These are phyloP conservation scores for Penicillium psychrofluorescens DNA, from an alignment of 495 filamentous ascomycete species.

Conservation along the genomic window DNA sequence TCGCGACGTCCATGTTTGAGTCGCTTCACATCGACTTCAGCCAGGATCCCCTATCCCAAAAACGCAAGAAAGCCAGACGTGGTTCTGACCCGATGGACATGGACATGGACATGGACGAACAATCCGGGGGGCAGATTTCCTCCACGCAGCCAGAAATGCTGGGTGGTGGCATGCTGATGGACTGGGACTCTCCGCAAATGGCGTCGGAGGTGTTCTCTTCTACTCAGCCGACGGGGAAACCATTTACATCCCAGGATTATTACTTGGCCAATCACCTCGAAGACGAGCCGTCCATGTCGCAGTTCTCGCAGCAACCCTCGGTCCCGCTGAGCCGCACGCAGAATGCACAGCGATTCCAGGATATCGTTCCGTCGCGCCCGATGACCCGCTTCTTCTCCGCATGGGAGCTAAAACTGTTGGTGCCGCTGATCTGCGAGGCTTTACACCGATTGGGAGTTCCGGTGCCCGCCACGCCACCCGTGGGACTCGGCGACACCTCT, in stretches of 20 bases:
- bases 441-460: conserved; percentile 78
- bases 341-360: conserved; percentile 75
- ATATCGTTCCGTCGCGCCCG: conserved; percentile 75
- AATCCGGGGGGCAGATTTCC: conserved; percentile 32
- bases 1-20: conserved; percentile 91
- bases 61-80: conserved; percentile 31
- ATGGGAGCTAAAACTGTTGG: conserved; percentile 66
- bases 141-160: conserved; percentile 79
- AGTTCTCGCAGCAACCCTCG: conserved; percentile 78
- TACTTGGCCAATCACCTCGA: conserved; percentile 56
- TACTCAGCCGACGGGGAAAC: conserved; percentile 39
- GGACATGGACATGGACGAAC: conserved; percentile 44
- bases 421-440: conserved; percentile 71
- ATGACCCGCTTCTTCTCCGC: conserved; percentile 89
- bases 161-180: conserved; percentile 59
- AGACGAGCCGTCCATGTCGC: conserved; percentile 85
- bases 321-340: conserved; percentile 80
- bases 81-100: conserved; percentile 44
- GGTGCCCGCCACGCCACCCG: conserved; percentile 44
- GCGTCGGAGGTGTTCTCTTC: conserved; percentile 45
- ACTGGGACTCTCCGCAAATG: conserved; percentile 63
- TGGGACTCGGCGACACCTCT: conserved; percentile 36
- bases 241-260: conserved; percentile 21
- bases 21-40: conserved; percentile 86
- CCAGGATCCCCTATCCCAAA: conserved; percentile 49